These are phyloP conservation scores for Metrosideros polymorpha DNA, from an alignment of 441 rosid species.

Conservation along the genomic window DNA sequence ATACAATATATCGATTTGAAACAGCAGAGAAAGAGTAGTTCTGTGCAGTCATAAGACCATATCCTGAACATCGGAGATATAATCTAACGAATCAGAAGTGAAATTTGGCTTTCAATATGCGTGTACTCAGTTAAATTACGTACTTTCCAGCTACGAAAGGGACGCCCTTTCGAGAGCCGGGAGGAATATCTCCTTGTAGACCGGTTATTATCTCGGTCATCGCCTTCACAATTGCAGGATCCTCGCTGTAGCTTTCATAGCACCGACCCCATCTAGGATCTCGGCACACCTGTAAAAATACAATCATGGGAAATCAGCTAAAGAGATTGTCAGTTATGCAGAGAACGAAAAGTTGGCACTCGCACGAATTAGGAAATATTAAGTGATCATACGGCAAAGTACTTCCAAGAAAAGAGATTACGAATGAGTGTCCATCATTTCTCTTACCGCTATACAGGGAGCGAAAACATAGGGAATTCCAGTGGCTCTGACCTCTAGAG, in stretches of 20 bases:
- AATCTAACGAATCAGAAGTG: too few species aligned
- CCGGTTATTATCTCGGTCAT: conserved; percentile 6
- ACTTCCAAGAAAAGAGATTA: not conserved
- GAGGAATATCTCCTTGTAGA: conserved; percentile 6
- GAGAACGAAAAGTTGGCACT: not conserved
- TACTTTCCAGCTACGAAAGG: not conserved
- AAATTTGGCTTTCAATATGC: not conserved
- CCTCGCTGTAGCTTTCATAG: conserved; percentile 15
- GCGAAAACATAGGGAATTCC: not conserved
- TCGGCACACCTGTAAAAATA: conserved; percentile 1
- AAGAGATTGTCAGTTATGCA: not conserved
- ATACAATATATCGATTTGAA: not conserved
- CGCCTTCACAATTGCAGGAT: not conserved
- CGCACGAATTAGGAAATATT: not conserved
- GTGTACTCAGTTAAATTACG: not conserved
- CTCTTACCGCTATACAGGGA: conserved; percentile 3
- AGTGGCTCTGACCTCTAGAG: conserved; percentile 2
- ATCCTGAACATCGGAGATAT: not conserved
- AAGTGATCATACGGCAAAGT: not conserved
- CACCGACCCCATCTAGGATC: conserved; percentile 13
- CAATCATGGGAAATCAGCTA: not conserved
- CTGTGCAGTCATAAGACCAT: not conserved
- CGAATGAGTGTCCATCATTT: not conserved
- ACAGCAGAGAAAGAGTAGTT: not conserved
- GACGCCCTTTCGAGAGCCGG: conserved; percentile 1